Evolutionary conservation across 1,284 basidiomycete genomes (phyloP).

Genomic region (Microbotryum lychnidis-dioicae): DNA sequence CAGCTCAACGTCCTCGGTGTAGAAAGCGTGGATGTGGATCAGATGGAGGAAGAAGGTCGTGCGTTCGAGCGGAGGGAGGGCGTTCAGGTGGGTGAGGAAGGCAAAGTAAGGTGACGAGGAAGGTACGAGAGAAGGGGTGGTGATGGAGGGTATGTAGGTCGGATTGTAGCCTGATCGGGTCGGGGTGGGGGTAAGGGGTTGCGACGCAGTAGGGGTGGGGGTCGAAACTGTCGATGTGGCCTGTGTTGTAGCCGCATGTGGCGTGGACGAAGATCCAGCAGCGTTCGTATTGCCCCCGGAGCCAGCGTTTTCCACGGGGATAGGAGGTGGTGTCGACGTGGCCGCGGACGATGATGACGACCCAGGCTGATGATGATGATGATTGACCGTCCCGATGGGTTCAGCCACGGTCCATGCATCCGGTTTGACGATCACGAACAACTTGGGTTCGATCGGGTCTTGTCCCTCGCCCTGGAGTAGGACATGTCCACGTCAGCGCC

Average conservation of each 20-base stretch:
- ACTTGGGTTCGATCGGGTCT: neutral
- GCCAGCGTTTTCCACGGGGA: neutral
- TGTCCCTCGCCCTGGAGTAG: neutral
- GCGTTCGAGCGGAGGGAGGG: neutral
- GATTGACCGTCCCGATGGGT: neutral
- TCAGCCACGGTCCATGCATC: constrained; percentile 13
- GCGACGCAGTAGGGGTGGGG: neutral
- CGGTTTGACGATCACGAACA: constrained; percentile 19
- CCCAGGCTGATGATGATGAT: neutral
- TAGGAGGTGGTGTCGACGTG: neutral
- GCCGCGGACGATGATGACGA: neutral
- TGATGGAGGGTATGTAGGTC: no score
- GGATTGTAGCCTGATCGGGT: neutral
- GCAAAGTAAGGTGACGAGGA: neutral
- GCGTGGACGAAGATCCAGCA: constrained; percentile 12
- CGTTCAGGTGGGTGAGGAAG: neutral
- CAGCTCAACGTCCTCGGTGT: neutral
- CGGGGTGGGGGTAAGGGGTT: neutral
- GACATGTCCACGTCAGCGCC: neutral
- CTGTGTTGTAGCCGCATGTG: constrained; percentile 25
- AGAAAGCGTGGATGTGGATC: neutral
- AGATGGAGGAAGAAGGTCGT: neutral
- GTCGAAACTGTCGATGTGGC: constrained; percentile 9
- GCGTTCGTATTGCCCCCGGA: neutral
- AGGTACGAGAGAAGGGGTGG: no score